Evolutionary conservation across 139 green algal genomes (phyloP).

Genomic region (Volvox reticuliferus): DNA sequence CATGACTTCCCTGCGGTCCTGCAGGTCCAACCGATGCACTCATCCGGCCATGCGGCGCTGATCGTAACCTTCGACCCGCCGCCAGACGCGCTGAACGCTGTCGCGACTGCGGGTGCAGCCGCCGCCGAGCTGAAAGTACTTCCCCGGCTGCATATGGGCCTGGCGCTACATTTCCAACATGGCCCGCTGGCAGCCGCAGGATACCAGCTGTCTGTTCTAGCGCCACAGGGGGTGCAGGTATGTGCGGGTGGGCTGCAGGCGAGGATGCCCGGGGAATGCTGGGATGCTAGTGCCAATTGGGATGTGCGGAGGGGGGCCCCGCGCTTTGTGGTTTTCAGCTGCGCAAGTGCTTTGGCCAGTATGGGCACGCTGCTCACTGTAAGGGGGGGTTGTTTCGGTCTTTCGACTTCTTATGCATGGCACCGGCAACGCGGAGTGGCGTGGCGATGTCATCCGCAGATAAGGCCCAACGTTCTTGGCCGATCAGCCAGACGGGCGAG

Average conservation of each 20-base stretch:
- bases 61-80: not conserved
- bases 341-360: too few relatives aligned
- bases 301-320: too few relatives aligned
- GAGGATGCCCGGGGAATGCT: not conserved
- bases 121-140: not conserved
- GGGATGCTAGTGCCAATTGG: too few relatives aligned
- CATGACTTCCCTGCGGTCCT: not conserved
- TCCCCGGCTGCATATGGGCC: not conserved
- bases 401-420: too few relatives aligned
- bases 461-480: too few relatives aligned
- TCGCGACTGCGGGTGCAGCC: not conserved
- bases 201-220: not conserved
- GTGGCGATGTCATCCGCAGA: too few relatives aligned
- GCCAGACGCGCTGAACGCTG: not conserved
- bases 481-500: too few relatives aligned
- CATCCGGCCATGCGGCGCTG: not conserved
- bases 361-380: too few relatives aligned
- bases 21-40: slow-evolving; percentile 11
- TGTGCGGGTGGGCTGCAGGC: not conserved
- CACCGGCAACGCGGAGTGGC: too few relatives aligned
- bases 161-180: not conserved
- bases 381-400: too few relatives aligned
- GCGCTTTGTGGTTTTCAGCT: too few relatives aligned
- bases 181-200: not conserved
- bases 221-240: not conserved